Conservation (phyloP, 2,329 filamentous ascomycete species). For the Arthrinium puccinioides region DNA sequence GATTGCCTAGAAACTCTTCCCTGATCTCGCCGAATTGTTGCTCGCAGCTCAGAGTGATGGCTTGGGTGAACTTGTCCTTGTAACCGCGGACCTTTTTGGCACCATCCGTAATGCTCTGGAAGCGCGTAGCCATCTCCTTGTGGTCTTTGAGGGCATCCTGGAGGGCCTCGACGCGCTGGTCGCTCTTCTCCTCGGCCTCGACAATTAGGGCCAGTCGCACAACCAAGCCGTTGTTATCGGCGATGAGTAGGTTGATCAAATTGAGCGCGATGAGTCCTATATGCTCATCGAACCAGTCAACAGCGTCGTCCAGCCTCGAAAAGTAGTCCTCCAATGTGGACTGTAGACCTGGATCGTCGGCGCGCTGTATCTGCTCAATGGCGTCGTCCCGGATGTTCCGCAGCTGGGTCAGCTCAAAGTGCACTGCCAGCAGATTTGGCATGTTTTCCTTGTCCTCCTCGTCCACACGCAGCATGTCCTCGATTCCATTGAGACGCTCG, state of each 20-base stretch:
- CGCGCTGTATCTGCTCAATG: constrained; percentile 86
- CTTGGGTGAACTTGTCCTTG: constrained; percentile 88
- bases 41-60: constrained; percentile 66
- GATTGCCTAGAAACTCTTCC: constrained; percentile 75
- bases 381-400: constrained; percentile 93
- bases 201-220: constrained; percentile 89
- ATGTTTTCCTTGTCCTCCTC: constrained; percentile 83
- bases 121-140: constrained; percentile 84
- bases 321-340: constrained; percentile 88
- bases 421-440: constrained; percentile 80
- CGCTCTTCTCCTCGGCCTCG: constrained; percentile 93
- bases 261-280: constrained; percentile 84
- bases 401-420: constrained; percentile 87
- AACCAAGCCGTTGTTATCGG: constrained; percentile 81
- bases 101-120: constrained; percentile 91
- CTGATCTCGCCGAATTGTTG: constrained; percentile 66
- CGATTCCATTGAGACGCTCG: constrained; percentile 65
- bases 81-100: constrained; percentile 90
- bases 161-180: constrained; percentile 81
- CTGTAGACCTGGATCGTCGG: constrained; percentile 66
- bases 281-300: constrained; percentile 95
- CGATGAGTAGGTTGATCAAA: constrained; percentile 77
- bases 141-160: constrained; percentile 95
- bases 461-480: constrained; percentile 73
- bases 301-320: constrained; percentile 72